Conservation (phyloP, 768 basidiomycete genomes). For the Leucocoprinus leucothites region DNA sequence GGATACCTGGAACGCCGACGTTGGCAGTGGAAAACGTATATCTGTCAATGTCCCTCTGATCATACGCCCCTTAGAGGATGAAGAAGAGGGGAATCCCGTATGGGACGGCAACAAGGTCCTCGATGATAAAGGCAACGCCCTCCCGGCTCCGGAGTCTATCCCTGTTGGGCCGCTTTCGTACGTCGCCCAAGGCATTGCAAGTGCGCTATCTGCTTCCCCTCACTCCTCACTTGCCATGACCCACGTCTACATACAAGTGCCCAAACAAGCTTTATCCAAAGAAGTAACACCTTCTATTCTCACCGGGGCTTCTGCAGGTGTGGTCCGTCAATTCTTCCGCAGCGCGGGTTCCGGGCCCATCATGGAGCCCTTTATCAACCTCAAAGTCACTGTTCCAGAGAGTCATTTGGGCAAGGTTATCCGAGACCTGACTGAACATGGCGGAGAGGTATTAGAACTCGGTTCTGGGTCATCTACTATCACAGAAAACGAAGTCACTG, state of each 20-base stretch:
- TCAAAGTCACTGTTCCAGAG: constrained; percentile 67
- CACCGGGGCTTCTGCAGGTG: constrained; percentile 59
- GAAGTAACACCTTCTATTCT: constrained; percentile 45
- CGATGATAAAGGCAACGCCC: constrained; percentile 44
- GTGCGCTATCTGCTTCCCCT: constrained; percentile 73
- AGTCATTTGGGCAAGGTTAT: constrained; percentile 73
- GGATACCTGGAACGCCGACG: constrained; percentile 59
- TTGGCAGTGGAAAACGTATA: constrained; percentile 49
- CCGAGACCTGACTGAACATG: constrained; percentile 81
- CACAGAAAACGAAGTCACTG: constrained; percentile 33
- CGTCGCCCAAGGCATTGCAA: constrained; percentile 68
- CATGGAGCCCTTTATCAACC: constrained; percentile 72
- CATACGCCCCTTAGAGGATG: constrained; percentile 49
- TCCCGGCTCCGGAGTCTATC: constrained; percentile 50
- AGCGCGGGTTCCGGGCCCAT: constrained; percentile 68
- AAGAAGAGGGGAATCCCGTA: constrained; percentile 58
- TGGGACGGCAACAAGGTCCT: constrained; percentile 82
- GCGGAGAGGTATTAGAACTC: constrained; percentile 76
- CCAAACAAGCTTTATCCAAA: constrained; percentile 39
- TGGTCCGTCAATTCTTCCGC: constrained; percentile 59
- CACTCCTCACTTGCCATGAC: constrained; percentile 74
- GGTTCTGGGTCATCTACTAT: constrained; percentile 37
- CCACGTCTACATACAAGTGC: constrained; percentile 55
- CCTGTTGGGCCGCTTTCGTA: constrained; percentile 46
- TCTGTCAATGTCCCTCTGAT: constrained; percentile 51